phyloP scores from a whole-genome alignment of 176 grass and related monocot genomes.

The Aegilops umbellulata region DNA sequence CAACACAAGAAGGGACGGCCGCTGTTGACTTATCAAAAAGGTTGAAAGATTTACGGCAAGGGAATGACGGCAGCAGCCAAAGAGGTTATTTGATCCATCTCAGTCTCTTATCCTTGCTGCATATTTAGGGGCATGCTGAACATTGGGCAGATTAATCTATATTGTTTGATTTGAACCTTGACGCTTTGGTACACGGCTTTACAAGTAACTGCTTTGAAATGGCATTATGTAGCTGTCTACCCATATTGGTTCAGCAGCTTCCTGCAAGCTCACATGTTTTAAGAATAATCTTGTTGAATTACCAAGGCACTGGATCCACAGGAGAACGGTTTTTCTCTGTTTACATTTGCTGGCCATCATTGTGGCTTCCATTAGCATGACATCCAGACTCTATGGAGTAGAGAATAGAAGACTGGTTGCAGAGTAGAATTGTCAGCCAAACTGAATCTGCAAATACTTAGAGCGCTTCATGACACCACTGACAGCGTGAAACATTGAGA shows the following conservation, averaged over 20 bases:
- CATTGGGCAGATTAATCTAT: neutral
- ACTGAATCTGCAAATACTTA: neutral
- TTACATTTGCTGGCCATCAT: neutral
- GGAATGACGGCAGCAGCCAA: conserved; percentile 85
- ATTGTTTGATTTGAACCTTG: neutral
- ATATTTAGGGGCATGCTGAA: neutral
- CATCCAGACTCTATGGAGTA: neutral
- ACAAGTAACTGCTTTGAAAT: neutral
- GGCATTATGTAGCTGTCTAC: neutral
- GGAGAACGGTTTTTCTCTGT: neutral
- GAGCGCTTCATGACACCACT: neutral
- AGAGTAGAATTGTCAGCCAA: neutral
- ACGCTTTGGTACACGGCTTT: neutral
- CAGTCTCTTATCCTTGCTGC: neutral
- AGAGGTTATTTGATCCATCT: conserved; percentile 51
- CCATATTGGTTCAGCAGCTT: neutral
- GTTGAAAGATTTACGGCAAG: conserved; percentile 68
- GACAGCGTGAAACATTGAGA: neutral
- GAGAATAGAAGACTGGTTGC: neutral
- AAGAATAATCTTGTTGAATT: neutral
- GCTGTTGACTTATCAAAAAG: conserved; percentile 84
- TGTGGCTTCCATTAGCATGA: neutral
- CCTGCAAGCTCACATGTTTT: neutral
- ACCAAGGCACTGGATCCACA: neutral
- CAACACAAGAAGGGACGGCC: conserved; percentile 66